Evolutionary conservation across 352 stramenopile genomes (phyloP).

Genomic region (Globisporangium polare): DNA sequence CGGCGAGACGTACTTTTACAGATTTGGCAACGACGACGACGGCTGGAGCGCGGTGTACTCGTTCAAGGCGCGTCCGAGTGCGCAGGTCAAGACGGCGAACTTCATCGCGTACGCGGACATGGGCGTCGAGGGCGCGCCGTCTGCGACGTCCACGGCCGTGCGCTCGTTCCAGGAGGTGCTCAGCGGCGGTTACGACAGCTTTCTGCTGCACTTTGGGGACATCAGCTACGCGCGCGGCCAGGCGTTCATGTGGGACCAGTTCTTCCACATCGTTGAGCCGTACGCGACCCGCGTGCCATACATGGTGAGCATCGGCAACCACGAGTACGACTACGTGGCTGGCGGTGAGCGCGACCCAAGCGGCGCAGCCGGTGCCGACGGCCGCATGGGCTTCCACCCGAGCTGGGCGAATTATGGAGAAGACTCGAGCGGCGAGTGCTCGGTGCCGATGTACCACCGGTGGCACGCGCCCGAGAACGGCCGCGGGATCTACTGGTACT

Average conservation of each 20-base stretch:
- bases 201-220: conserved; percentile 16
- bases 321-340: conserved; percentile 67
- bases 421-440: conserved; percentile 73
- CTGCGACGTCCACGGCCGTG: conserved; percentile 12
- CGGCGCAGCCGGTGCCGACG: conserved; percentile 37
- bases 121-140: conserved; percentile 11
- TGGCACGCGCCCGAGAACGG: conserved; percentile 62
- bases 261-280: conserved; percentile 70
- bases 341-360: conserved; percentile 56
- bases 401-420: conserved; percentile 65
- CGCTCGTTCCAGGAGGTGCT: conserved; percentile 11
- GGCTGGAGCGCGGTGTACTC: conserved; percentile 68
- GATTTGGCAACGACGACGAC: conserved; percentile 72
- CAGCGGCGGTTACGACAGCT: conserved; percentile 11
- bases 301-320: conserved; percentile 78
- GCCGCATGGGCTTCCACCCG: conserved; percentile 66
- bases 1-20: conserved; percentile 64
- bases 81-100: neutral
- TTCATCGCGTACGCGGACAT: conserved; percentile 15
- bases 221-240: conserved; percentile 21
- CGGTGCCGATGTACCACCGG: conserved; percentile 72
- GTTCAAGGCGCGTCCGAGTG: conserved; percentile 25
- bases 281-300: conserved; percentile 69
- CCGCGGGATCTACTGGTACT: conserved; percentile 86
- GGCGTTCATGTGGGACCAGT: conserved; percentile 66